Evolutionary conservation across 2,329 filamentous ascomycete species (phyloP), one percentile per base, ranked within the genome.

Genomic region (Apiospora pterosperma): DNA sequence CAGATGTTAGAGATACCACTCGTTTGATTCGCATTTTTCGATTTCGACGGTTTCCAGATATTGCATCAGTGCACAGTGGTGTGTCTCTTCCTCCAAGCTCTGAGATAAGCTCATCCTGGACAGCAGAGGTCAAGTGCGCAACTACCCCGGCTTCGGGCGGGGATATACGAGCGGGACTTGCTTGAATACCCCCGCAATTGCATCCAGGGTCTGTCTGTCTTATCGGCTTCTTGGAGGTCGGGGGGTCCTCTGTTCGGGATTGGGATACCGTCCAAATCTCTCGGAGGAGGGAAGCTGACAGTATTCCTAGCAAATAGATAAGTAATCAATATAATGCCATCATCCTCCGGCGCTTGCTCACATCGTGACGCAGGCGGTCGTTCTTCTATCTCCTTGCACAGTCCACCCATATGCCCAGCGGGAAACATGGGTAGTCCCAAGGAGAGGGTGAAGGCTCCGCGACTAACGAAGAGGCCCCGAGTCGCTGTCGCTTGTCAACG

Each of bases 401-500:
- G 19, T 8, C 14, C 25, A n/a, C n/a, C 25, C 3, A 10, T 19
- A n/a, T 5, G 31, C 5, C 6, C 10, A 52, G 14, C 6, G 7
- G 25, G 14, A 10, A 28, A 28, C 12, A 52, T 52, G 16, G 25
- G 11, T n/a, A 52, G 25, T n/a, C 25, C 44, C 5, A 31, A 52
- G 25, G 25, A 31, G 44, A 52, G 19, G 25, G 44, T 31, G 44
- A n/a, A 25, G 11, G 25, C 25, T 31, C 44, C 62, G 11, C 63
- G 63, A n/a, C 63, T 58, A n/a, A 59, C 64, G 59, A 71, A 69
- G 55, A 59, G 67, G 39, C 62, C 69, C 52, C 59, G 69, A 36
- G 68, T 70, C 14, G 68, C 68, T 41, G 48, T 69, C 12, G 69
- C 69, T 19, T 69, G 69, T 44, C 68, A 67, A 42, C 36, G 44